Conservation (phyloP, 306 rosid genomes). For the Cyamopsis tetragonoloba region DNA sequence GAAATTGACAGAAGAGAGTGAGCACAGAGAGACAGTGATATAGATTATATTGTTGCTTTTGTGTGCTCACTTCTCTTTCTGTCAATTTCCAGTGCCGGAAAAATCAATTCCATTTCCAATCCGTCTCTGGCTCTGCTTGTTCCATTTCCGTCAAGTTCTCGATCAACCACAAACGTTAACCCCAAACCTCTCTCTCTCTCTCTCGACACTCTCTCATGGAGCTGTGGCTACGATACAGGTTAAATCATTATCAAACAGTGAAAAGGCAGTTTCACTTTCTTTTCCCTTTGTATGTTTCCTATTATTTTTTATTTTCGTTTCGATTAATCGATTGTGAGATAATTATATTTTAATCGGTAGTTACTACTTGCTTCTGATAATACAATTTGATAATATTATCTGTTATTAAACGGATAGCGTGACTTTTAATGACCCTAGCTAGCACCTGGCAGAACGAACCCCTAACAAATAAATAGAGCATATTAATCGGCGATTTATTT, state of each 20-base stretch:
- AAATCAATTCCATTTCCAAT: no score
- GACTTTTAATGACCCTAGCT: conserved; percentile 40
- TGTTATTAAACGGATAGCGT: conserved; percentile 39
- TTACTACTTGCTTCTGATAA: no score
- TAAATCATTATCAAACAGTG: conserved; percentile 32
- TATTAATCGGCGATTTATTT: conserved; percentile 33
- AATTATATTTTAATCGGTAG: not conserved
- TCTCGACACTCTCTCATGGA: not conserved
- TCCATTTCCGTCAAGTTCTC: not conserved
- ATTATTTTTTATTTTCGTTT: no score
- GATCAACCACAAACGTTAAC: no score
- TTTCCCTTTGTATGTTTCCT: not conserved
- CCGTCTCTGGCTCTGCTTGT: conserved; percentile 35
- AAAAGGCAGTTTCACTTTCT: not conserved
- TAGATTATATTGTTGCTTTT: conserved; percentile 58
- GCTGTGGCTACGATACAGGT: conserved; percentile 17
- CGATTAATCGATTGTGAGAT: not conserved
- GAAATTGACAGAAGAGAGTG: conserved; percentile 99
- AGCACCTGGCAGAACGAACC: conserved; percentile 13
- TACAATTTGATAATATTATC: conserved; percentile 20
- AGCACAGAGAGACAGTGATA: conserved; percentile 84
- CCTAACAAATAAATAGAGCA: conserved; percentile 36
- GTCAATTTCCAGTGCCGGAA: conserved; percentile 61
- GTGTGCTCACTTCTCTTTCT: conserved; percentile 91
- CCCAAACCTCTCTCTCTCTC: not conserved